These are phyloP conservation scores for Samsoniella hepiali DNA, from an alignment of 2,329 filamentous ascomycete genomes.

Conservation along the genomic window DNA sequence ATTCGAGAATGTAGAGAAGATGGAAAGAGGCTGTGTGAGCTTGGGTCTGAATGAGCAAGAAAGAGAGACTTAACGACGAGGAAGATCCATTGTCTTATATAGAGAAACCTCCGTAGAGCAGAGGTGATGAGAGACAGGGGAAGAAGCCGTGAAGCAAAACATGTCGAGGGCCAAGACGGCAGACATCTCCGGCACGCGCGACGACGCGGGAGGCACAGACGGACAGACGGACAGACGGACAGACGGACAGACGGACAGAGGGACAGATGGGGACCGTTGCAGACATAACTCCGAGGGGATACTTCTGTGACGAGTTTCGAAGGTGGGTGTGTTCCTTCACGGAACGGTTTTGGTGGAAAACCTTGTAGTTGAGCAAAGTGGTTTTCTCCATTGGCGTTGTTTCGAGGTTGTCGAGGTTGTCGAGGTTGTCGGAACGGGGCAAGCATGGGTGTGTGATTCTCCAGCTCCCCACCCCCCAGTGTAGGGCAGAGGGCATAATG, in stretches of 20 bases:
- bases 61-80: neutral
- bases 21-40: neutral
- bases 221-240: neutral
- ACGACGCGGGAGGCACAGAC: neutral
- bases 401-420: neutral
- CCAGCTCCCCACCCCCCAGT: neutral
- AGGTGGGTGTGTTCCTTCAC: neutral
- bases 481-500: neutral
- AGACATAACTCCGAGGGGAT: neutral
- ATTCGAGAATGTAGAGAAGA: slow-evolving; percentile 3
- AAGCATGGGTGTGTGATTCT: no score
- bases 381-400: neutral
- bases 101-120: neutral
- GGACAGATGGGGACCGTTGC: neutral
- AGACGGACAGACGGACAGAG: neutral
- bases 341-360: neutral
- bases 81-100: slow-evolving; percentile 5
- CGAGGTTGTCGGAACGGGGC: neutral
- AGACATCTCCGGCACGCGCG: neutral
- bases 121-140: neutral
- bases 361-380: neutral
- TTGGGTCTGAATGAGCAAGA: slow-evolving; percentile 13
- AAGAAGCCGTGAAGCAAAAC: neutral
- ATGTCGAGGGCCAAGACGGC: neutral
- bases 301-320: slow-evolving; percentile 14